Evolutionary conservation across 352 stramenopile species (phyloP), one percentile per base, ranked within the genome.

Genomic region (Globisporangium cystogenes): DNA sequence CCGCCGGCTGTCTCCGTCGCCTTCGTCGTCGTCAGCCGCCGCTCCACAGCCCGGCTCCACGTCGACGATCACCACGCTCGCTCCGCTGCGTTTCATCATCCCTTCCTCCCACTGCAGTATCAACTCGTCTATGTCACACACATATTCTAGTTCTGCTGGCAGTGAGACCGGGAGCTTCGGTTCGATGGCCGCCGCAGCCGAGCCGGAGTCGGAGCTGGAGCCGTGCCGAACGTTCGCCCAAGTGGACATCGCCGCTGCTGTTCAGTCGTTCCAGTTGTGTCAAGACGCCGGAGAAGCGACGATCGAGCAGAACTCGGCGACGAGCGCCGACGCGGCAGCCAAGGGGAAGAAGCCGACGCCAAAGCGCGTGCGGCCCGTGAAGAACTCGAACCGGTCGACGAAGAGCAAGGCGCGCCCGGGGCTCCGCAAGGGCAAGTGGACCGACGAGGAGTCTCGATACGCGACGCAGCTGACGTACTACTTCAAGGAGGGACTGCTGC

Each of bases 381-480:
- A 90, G 57, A 70, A 76, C 51, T 68, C 72, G 1, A 87, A 65
- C 50, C 67, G 80, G 0, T 91, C 80, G 31, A 91, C 80, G 21
- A 91, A 91, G 59, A 92, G 81, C 68, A 94, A 94, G 64, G 81
- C 81, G 11, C 76, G 81, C 14, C 83, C 83, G n/a, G 83, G 83
- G 6, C 78, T 94, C 11, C 79, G 83, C 42, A 92, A 92, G 63
- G 83, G 83, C 51, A 94, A 94, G 57, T 94, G 83, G 83, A 92
- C 83, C 0, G 79, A 90, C 45, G 81, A 94, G 59, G 83, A 94
- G 55, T 86, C 76, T 5, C 59, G 67, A 14, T 94, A 91, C 48
- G 81, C 83, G 27, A 68, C 74, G 16, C 73, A 86, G 48, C 69
- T 94, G 39, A 90, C 74, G 24, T 72, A 81, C 60, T 94, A 91